These are phyloP conservation scores for Paramecium biaurelia DNA, from an alignment of 73 alveolate species.

Conservation along the genomic window DNA sequence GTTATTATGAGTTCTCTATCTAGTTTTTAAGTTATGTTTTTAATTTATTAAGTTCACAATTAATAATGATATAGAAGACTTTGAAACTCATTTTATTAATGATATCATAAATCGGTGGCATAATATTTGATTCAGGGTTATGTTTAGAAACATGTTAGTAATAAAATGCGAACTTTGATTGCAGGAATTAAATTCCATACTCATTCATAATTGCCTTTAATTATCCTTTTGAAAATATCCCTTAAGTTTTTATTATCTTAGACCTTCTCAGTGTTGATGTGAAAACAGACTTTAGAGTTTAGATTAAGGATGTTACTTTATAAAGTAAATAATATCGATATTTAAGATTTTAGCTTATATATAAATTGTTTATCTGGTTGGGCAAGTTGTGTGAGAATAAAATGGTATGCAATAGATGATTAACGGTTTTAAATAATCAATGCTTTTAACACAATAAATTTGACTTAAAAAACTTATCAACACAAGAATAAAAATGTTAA, in stretches of 20 bases:
- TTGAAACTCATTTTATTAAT: too few species aligned
- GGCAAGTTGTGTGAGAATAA: neutral
- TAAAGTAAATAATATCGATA: neutral
- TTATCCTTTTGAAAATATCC: neutral
- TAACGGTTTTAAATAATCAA: neutral
- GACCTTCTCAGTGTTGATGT: neutral
- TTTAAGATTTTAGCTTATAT: neutral
- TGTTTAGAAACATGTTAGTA: neutral
- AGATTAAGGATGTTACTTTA: neutral
- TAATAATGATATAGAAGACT: too few species aligned
- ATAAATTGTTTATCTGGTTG: neutral
- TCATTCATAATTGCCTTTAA: too few species aligned
- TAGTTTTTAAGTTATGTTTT: too few species aligned
- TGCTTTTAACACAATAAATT: neutral
- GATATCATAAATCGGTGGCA: too few species aligned
- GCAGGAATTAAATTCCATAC: neutral
- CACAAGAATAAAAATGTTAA: neutral
- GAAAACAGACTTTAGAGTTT: neutral
- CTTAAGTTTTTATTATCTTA: neutral
- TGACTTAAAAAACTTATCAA: neutral
- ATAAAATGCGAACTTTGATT: neutral
- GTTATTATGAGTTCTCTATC: too few species aligned
- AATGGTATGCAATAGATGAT: neutral
- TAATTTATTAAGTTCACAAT: too few species aligned
- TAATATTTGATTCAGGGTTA: neutral